Percentiles rank a stretch among this genome's conserved stretches.
These are phyloP conservation scores for Aspergillus sclerotiicarbonarius DNA, from an alignment of 495 filamentous ascomycete genomes.

Conservation along the genomic window DNA sequence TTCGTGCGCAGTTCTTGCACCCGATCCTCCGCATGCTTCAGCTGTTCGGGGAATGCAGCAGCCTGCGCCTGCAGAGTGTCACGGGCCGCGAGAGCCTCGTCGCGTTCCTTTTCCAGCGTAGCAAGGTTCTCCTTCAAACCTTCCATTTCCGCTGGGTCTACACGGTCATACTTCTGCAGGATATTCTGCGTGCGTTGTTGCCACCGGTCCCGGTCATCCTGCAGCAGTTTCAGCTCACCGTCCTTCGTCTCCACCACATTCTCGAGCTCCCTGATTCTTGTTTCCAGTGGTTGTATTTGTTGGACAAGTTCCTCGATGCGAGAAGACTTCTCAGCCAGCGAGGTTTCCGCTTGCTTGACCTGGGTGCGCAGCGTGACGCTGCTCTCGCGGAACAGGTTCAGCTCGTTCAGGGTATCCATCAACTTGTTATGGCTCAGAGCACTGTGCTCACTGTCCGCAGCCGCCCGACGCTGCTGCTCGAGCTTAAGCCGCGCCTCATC, in stretches of 20 bases:
- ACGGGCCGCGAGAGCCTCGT: slow-evolving; percentile 59
- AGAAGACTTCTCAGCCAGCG: slow-evolving; percentile 68
- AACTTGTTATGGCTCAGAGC: slow-evolving; percentile 79
- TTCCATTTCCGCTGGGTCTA: slow-evolving; percentile 89
- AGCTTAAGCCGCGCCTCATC: slow-evolving; percentile 85
- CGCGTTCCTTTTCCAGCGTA: slow-evolving; percentile 67
- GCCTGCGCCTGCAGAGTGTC: slow-evolving; percentile 54
- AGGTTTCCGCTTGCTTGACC: slow-evolving; percentile 69
- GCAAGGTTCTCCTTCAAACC: slow-evolving; percentile 70
- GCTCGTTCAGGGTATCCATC: slow-evolving; percentile 88
- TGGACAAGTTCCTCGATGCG: slow-evolving; percentile 70
- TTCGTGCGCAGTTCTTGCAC: slow-evolving; percentile 47
- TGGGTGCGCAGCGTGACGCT: slow-evolving; percentile 84
- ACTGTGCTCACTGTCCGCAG: slow-evolving; percentile 66
- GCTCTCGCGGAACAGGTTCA: slow-evolving; percentile 93
- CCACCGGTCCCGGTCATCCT: slow-evolving; percentile 86
- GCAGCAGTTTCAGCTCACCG: slow-evolving; percentile 78
- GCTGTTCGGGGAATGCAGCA: slow-evolving; percentile 48
- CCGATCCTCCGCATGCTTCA: slow-evolving; percentile 49
- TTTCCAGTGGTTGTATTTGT: slow-evolving; percentile 79
- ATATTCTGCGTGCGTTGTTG: slow-evolving; percentile 93
- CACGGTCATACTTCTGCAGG: slow-evolving; percentile 90
- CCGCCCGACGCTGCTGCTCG: slow-evolving; percentile 77
- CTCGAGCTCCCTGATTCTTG: slow-evolving; percentile 74
- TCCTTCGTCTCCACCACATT: slow-evolving; percentile 74